phyloP scores from a whole-genome alignment of 345 rosid species.

The Gossypium thurberi region DNA sequence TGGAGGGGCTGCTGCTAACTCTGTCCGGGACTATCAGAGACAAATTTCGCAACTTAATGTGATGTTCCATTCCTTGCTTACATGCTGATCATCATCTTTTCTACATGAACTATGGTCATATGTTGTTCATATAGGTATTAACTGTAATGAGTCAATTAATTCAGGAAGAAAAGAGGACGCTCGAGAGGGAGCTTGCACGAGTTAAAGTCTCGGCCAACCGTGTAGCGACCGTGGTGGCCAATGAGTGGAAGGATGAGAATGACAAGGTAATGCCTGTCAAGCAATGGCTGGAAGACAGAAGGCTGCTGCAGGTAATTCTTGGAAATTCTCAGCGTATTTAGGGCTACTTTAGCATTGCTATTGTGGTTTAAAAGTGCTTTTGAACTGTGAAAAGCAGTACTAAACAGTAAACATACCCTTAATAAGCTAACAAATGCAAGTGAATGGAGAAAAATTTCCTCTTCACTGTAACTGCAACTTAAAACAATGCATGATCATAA shows the following conservation, averaged over 20 bases:
- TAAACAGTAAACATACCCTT: too few species aligned
- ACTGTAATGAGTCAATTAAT: neutral
- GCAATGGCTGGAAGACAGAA: constrained; percentile 90
- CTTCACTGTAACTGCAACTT: neutral
- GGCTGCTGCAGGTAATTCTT: constrained; percentile 60
- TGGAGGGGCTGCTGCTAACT: constrained; percentile 79
- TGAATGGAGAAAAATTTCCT: neutral
- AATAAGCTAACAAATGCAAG: neutral
- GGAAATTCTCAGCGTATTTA: neutral
- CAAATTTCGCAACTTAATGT: constrained; percentile 75
- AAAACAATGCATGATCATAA: neutral
- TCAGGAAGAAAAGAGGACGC: constrained; percentile 86
- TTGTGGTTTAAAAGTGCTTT: too few species aligned
- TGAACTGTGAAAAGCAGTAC: too few species aligned
- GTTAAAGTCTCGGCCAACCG: constrained; percentile 73
- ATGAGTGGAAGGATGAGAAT: constrained; percentile 94
- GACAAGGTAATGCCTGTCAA: constrained; percentile 88
- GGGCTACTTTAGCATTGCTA: too few species aligned
- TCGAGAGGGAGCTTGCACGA: constrained; percentile 92
- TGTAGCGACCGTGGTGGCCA: constrained; percentile 80
- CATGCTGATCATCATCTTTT: neutral
- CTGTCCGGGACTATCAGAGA: constrained; percentile 62
- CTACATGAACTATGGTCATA: neutral
- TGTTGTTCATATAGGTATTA: neutral
- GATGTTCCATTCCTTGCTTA: constrained; percentile 13